These are phyloP conservation scores for Acanthamoeba pearcei DNA, from an alignment of 208 protist genomes.

Conservation along the genomic window DNA sequence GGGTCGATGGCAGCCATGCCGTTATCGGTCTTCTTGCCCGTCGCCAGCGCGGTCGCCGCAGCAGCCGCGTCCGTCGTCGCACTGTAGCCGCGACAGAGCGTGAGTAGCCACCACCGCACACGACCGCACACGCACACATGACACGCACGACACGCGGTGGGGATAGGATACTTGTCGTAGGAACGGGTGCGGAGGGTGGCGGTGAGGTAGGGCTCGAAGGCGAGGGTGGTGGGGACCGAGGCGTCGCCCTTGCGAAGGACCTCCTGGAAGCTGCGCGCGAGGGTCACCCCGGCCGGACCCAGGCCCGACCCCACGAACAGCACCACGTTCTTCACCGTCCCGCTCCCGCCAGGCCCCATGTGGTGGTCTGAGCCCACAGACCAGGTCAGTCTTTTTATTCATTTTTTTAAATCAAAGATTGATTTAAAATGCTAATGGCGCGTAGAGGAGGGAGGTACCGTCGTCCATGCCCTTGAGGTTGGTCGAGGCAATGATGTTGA, in stretches of 20 bases:
- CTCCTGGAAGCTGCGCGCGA: constrained; percentile 39
- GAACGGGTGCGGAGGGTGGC: constrained; percentile 34
- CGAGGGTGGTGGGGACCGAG: background rate
- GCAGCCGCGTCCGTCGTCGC: background rate
- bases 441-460: background rate
- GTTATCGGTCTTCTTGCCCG: constrained; percentile 43
- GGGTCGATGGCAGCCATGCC: constrained; percentile 25
- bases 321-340: background rate
- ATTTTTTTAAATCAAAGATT: background rate
- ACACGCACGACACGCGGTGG: background rate
- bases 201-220: constrained; percentile 58
- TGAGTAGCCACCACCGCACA: background rate
- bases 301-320: constrained; percentile 39
- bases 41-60: constrained; percentile 35
- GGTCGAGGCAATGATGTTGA: constrained; percentile 37
- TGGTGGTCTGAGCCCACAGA: background rate
- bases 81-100: background rate
- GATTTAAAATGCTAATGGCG: background rate
- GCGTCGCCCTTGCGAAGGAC: background rate
- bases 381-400: background rate
- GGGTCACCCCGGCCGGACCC: constrained; percentile 3
- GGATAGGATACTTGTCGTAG: background rate
- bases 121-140: background rate
- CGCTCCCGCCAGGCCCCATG: background rate
- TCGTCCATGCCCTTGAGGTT: constrained; percentile 30